Base-by-base conservation (phyloP, 805 yeast species). In the Saturnispora ahearnii region DNA sequence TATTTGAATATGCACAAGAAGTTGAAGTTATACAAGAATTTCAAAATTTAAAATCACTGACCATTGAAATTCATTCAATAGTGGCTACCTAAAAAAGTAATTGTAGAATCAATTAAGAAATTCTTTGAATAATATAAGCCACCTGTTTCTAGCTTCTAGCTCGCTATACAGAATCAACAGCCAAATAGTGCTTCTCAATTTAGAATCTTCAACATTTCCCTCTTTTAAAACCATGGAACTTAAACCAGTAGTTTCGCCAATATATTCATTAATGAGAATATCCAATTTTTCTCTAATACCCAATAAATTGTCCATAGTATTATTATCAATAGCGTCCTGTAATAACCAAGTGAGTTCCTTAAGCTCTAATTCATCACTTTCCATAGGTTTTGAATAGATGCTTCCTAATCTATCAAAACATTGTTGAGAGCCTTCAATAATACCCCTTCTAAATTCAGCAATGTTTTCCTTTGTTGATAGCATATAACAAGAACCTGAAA, bases 81-180 rank as follows among this genome's bases (percentile, higher is more conserved):
- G 29, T 26, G 18, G 18, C 18, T 18, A 18, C 2, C 18, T 26
- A 26, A 18, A 9, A 15, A 34, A 34, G 1, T 7, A 38, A 22
- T 12, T 12, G 4, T n/a, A 28, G 30, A 24, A 15, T 28, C 21
- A 34, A 12, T 45, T 29, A 32, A 54, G n/a, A 42, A 52, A 48
- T 11, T 38, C 12, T 18, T 29, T 31, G 1, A 54, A 26, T 8
- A 36, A 31, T 5, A 21, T 18, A 4, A 52, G 6, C 57, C 57
- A 54, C 13, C 31, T 46, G 2, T 53, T 51, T 30, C 46, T 33
- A 3, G 46, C 34, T 5, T 31, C 41, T 21, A 48, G 41, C 33
- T 52, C 51, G 40, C 53, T 48, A 24, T 54, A 52, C 3, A 18
- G 9, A 2, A 38, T 24, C 8, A 54, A 12, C 42, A 54, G 36